phyloP scores from a whole-genome alignment of 495 filamentous ascomycete genomes.

The Penicillium maclennaniae region DNA sequence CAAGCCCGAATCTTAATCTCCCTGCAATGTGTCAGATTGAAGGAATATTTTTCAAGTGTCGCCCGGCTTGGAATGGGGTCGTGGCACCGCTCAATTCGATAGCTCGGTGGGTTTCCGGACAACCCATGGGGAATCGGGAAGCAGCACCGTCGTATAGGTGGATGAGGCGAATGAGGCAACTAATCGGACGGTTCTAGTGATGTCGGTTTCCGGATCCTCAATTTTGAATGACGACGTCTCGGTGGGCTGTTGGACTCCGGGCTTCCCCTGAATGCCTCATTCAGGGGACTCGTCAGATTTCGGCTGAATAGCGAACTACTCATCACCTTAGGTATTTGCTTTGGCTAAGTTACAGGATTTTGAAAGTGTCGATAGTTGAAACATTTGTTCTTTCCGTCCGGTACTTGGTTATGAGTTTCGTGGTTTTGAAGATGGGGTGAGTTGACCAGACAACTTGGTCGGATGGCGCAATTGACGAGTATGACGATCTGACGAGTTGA shows the following conservation, averaged over 20 bases:
- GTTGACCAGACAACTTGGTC: neutral
- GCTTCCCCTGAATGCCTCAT: constrained; percentile 2
- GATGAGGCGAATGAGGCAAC: neutral
- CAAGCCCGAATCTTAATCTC: neutral
- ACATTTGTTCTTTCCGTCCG: neutral
- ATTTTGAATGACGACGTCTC: neutral
- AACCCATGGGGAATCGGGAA: neutral
- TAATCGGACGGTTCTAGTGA: neutral
- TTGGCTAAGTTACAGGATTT: neutral
- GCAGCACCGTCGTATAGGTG: neutral
- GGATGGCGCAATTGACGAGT: neutral
- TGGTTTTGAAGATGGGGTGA: neutral
- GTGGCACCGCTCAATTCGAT: neutral
- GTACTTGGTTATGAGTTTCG: neutral
- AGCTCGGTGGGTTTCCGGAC: neutral
- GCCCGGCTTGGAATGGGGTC: neutral
- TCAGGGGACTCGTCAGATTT: constrained; percentile 1
- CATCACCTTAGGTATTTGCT: neutral
- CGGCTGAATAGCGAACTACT: neutral
- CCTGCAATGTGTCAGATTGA: neutral
- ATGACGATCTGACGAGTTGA: too few species aligned
- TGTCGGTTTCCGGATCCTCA: neutral
- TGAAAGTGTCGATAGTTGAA: neutral
- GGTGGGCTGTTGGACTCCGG: neutral
- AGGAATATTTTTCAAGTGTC: neutral